Conservation (phyloP, 1,139 yeast genomes). For the Yamadazyma triangularis region DNA sequence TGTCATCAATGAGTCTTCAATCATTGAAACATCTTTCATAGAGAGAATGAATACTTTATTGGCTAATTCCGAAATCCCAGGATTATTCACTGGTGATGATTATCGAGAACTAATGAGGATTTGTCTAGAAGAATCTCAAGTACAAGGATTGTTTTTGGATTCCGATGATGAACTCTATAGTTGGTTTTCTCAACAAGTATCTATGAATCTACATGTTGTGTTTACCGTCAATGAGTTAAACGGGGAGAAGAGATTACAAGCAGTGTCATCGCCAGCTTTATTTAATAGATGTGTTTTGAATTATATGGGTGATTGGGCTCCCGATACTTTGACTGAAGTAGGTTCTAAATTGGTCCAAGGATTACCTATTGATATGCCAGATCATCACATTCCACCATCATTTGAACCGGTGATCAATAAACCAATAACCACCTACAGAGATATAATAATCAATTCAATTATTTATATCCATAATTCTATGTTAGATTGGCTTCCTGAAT, state of each 20-base stretch:
- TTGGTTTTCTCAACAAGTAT: conserved; percentile 72
- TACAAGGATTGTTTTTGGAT: conserved; percentile 62
- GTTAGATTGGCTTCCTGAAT: background rate
- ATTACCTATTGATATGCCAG: conserved; percentile 51
- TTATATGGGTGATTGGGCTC: conserved; percentile 89
- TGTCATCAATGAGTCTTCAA: conserved; percentile 75
- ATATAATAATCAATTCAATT: conserved; percentile 44
- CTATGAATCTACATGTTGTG: conserved; percentile 74
- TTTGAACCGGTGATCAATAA: conserved; percentile 11
- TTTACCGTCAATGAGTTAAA: conserved; percentile 67
- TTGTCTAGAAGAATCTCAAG: conserved; percentile 56
- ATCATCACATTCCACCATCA: conserved; percentile 27
- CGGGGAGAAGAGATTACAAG: conserved; percentile 27
- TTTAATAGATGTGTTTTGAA: conserved; percentile 86
- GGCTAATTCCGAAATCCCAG: conserved; percentile 92
- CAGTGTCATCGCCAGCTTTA: conserved; percentile 81
- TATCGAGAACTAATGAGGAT: conserved; percentile 46
- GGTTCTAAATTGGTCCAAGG: conserved; percentile 36
- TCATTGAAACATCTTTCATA: conserved; percentile 71
- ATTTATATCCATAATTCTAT: conserved; percentile 39
- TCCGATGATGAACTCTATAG: conserved; percentile 65
- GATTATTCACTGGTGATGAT: conserved; percentile 80
- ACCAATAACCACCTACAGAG: conserved; percentile 27
- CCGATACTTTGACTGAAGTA: conserved; percentile 46
- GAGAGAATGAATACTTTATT: conserved; percentile 90